Conservation (phyloP, 805 yeast genomes). For the Metschnikowia corniflorae region DNA sequence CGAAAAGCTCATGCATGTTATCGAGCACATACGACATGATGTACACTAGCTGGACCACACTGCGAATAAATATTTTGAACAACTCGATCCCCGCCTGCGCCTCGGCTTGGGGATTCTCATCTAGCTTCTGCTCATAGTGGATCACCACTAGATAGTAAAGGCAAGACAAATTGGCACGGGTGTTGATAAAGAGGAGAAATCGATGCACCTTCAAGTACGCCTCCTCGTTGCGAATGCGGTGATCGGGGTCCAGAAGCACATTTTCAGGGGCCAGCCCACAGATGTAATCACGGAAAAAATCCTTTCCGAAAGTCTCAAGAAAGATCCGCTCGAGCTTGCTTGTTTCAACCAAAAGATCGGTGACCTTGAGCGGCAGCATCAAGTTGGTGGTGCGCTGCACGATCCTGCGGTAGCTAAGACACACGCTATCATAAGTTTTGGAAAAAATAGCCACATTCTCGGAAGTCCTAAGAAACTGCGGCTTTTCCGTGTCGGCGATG, state of each 20-base stretch:
- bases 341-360: slow-evolving; percentile 34
- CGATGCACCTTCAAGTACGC: slow-evolving; percentile 33
- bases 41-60: slow-evolving; percentile 40
- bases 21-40: slow-evolving; percentile 43
- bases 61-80: slow-evolving; percentile 38
- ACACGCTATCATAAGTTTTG: slow-evolving; percentile 17
- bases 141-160: slow-evolving; percentile 40
- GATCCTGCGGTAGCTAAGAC: slow-evolving; percentile 29
- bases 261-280: slow-evolving; percentile 29
- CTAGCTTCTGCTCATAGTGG: slow-evolving; percentile 35
- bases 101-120: slow-evolving; percentile 25
- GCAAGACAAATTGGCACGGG: slow-evolving; percentile 38
- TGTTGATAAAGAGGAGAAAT: slow-evolving; percentile 33
- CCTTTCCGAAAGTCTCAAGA: slow-evolving; percentile 37
- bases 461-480: slow-evolving; percentile 17
- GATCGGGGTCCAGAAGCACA: slow-evolving; percentile 7
- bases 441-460: slow-evolving; percentile 8
- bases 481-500: slow-evolving; percentile 32
- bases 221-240: slow-evolving; percentile 25
- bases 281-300: slow-evolving; percentile 37
- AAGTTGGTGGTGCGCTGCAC: slow-evolving; percentile 26
- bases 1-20: slow-evolving; percentile 40
- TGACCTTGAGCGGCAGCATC: slow-evolving; percentile 28
- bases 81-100: slow-evolving; percentile 39
- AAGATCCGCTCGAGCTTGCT: slow-evolving; percentile 35